phyloP scores from a whole-genome alignment of 306 rosid genomes.

The Sesbania bispinosa region DNA sequence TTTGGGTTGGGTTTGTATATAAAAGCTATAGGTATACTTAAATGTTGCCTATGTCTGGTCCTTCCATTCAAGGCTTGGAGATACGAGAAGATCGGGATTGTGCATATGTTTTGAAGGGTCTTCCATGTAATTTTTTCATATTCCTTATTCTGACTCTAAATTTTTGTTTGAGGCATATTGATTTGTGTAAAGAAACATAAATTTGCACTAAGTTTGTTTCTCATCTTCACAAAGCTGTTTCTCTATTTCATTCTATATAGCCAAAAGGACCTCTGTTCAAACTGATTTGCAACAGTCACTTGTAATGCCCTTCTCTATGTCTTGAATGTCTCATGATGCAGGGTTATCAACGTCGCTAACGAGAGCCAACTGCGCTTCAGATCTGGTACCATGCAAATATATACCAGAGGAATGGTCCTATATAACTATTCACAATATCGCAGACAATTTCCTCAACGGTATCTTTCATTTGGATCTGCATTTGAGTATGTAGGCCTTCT shows the following conservation, averaged over 20 bases:
- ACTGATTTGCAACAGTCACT: not conserved
- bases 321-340: not conserved
- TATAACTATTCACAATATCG: too few species aligned
- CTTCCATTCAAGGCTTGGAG: not conserved
- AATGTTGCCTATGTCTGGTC: not conserved
- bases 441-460: too few species aligned
- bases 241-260: too few species aligned
- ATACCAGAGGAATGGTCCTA: too few species aligned
- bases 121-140: not conserved
- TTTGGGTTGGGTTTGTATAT: constrained; percentile 26
- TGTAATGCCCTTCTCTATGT: not conserved
- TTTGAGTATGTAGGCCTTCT: too few species aligned
- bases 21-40: constrained; percentile 15
- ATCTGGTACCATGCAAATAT: not conserved
- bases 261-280: not conserved
- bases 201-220: too few species aligned
- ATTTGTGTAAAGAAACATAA: too few species aligned
- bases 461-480: too few species aligned
- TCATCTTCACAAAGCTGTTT: too few species aligned
- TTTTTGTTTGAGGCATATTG: too few species aligned
- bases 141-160: not conserved
- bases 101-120: constrained; percentile 12
- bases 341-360: too few species aligned
- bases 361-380: too few species aligned
- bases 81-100: not conserved